phyloP scores from a whole-genome alignment of 169 alveolate genomes.

The Cryptosporidium ubiquitum region DNA sequence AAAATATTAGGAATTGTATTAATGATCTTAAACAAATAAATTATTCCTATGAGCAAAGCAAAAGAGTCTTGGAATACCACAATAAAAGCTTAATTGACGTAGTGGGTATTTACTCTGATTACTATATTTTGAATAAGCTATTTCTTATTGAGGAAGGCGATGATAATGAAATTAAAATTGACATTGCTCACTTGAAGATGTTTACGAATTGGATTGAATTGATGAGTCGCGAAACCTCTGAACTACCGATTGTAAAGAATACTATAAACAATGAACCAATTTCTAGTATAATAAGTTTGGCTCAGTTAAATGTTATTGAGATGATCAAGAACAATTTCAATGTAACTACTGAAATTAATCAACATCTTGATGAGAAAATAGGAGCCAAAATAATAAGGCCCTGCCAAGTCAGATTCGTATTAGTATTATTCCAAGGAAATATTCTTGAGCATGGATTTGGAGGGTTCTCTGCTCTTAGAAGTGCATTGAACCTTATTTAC shows the following conservation, averaged over 20 bases:
- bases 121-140: slow-evolving; percentile 22
- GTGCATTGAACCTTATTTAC: slow-evolving; percentile 14
- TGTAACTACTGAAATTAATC: not conserved
- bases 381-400: not conserved
- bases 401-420: slow-evolving; percentile 31
- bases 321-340: slow-evolving; percentile 10
- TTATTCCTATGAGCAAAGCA: not conserved
- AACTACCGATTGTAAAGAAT: not conserved
- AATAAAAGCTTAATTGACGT: not conserved
- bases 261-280: slow-evolving; percentile 3
- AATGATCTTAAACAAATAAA: not conserved
- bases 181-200: slow-evolving; percentile 12
- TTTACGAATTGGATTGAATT: slow-evolving; percentile 28
- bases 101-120: slow-evolving; percentile 15
- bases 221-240: not conserved
- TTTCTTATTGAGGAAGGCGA: not conserved
- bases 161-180: not conserved
- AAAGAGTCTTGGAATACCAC: not conserved
- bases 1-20: slow-evolving; percentile 3
- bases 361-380: not conserved
- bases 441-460: slow-evolving; percentile 47
- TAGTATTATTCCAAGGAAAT: slow-evolving; percentile 26
- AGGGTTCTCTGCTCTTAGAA: slow-evolving; percentile 44
- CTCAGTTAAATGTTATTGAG: slow-evolving; percentile 8
- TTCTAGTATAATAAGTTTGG: not conserved